Conservation (phyloP, 1,284 basidiomycete genomes). For the Cryptococcus jaspeensis region DNA sequence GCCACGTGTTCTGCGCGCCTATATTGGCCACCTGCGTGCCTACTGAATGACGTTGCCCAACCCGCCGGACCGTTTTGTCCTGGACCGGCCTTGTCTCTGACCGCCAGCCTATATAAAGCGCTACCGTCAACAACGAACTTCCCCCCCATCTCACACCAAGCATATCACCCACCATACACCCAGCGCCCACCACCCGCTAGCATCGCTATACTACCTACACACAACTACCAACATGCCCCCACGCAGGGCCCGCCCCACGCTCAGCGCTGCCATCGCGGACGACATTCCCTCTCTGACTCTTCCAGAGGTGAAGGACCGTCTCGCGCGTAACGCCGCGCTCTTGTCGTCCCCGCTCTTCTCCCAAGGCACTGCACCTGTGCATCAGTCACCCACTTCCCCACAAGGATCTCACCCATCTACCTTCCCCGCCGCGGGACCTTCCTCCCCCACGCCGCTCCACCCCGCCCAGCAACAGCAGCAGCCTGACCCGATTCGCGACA, state of each 20-base stretch:
- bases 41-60: no score
- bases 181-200: no score
- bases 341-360: slow-evolving; percentile 32
- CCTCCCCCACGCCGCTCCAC: slow-evolving; percentile 2
- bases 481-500: slow-evolving; percentile 34
- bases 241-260: slow-evolving; percentile 7
- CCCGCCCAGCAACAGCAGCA: neutral
- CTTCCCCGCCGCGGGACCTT: slow-evolving; percentile 1
- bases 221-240: slow-evolving; percentile 6
- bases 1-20: no score
- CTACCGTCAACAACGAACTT: no score
- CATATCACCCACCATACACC: no score
- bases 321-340: slow-evolving; percentile 42
- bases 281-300: slow-evolving; percentile 37
- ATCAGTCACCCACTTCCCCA: neutral
- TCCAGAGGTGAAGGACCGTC: slow-evolving; percentile 35
- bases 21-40: no score
- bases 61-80: no score
- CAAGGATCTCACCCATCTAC: slow-evolving; percentile 1
- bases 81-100: no score
- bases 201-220: neutral
- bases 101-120: no score
- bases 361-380: no score
- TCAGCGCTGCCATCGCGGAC: slow-evolving; percentile 18
- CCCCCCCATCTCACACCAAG: no score